Evolutionary conservation across 139 green algal genomes (phyloP), one percentile per base, ranked within the genome.

Genomic region (Coccomyxa sp.): DNA sequence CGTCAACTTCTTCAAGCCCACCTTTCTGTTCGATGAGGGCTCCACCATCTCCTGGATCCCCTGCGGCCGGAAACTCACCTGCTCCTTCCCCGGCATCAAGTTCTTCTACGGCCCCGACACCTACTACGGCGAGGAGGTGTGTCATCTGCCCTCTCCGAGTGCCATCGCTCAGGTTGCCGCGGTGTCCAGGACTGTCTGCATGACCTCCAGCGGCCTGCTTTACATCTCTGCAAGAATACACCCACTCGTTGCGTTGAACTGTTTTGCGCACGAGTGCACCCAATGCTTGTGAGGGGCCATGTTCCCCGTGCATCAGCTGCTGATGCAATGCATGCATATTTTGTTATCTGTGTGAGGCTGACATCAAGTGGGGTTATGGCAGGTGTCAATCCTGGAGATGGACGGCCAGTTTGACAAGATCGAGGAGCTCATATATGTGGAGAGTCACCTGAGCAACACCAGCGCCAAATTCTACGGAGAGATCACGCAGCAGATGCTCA

Each of bases 401-500:
- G 96, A 98, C 83, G 96, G 95, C 82, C 93, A 98, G 91, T 99
- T 99, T 86, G 97, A 99, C 92, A 98, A 98, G 93, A 93, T 99
- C 67, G 97, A 99, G 94, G 97, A 99, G 95, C 95, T 99, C 51
- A 99, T 99, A 93, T 99, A 99, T 89, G 95, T 99, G 76, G 97
- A 99, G 95, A 96, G 90, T 87, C 96, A 99, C 90, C 93, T 99
- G 78, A 94, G 85, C 89, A 98, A 98, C 95, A 99, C 97, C 74
- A 93, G 82, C 59, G 91, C 96, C 91, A 99, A 99, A 93, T 93
- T 93, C 87, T 97, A 97, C 81, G 94, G 97, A 75, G 97, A 99
- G 94, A 98, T 99, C 87, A 99, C 97, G 1, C 97, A 99, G 92
- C 97, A 99, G 92, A 99, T 99, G 97, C 91, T 99, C 27, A 99